Conservation (phyloP, 768 basidiomycete species). For the Strobilomyces echinocephalus region DNA sequence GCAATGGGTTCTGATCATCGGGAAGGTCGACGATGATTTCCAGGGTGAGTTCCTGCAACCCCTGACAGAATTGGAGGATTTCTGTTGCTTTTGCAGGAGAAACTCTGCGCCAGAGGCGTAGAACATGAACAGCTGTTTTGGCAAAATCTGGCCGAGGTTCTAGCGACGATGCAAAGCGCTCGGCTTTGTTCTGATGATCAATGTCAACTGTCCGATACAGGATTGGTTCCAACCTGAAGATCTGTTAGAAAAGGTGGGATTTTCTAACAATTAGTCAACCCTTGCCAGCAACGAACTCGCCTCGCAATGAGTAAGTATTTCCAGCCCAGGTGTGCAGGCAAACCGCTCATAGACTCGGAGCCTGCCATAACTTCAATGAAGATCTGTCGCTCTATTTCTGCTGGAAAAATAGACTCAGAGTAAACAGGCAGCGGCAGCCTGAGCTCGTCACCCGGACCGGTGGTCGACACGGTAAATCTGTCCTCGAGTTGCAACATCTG, state of each 20-base stretch:
- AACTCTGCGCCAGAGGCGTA: no score
- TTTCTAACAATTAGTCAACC: no score
- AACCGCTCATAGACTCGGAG: no score
- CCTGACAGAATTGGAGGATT: not conserved
- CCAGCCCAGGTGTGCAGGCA: no score
- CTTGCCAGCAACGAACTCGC: not conserved
- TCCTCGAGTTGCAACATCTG: no score
- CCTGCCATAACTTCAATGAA: no score
- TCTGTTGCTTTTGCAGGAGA: not conserved
- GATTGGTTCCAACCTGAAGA: not conserved
- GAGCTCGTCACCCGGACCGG: no score
- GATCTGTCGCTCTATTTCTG: not conserved
- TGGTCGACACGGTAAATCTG: no score
- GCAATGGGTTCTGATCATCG: not conserved
- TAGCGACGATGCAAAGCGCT: not conserved
- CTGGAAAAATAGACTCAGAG: not conserved
- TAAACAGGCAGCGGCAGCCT: no score
- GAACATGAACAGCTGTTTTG: not conserved
- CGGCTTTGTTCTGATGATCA: not conserved
- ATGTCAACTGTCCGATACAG: not conserved
- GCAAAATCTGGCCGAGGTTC: not conserved
- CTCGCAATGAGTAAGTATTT: not conserved
- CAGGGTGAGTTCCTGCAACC: not conserved
- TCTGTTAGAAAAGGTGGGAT: no score
- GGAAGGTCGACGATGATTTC: not conserved